These are phyloP conservation scores for Jaapia argillacea DNA, from an alignment of 768 basidiomycete genomes.

Conservation along the genomic window DNA sequence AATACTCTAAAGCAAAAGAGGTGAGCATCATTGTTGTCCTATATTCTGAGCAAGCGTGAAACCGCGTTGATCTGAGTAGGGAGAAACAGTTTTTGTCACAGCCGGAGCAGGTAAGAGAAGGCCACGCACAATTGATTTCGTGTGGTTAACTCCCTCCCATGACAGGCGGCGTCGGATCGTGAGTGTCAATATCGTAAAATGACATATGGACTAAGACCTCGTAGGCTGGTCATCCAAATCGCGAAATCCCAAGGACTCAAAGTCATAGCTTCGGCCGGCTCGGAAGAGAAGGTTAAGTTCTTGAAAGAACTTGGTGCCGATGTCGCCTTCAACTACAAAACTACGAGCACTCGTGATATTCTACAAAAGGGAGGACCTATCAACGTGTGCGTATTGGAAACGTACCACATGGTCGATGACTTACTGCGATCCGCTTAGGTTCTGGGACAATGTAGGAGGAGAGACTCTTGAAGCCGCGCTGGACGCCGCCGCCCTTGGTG, in stretches of 20 bases:
- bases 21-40: constrained; percentile 23
- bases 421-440: constrained; percentile 8
- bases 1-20: constrained; percentile 31
- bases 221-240: constrained; percentile 27
- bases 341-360: constrained; percentile 35
- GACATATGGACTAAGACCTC: not conserved
- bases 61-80: no score
- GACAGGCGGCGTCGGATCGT: not conserved
- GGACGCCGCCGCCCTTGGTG: constrained; percentile 6
- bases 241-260: constrained; percentile 35
- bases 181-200: not conserved
- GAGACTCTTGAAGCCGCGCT: constrained; percentile 19
- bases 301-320: constrained; percentile 51
- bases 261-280: constrained; percentile 64
- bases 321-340: constrained; percentile 71
- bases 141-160: no score
- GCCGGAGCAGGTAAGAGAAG: constrained; percentile 30
- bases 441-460: constrained; percentile 24
- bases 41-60: not conserved
- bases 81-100: constrained; percentile 40
- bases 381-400: constrained; percentile 28
- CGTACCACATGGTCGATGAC: not conserved
- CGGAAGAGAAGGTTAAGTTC: constrained; percentile 63
- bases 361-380: constrained; percentile 48
- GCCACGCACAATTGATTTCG: no score